Conservation (phyloP, 2,329 filamentous ascomycete species). For the Reticulascus tulasneorum region DNA sequence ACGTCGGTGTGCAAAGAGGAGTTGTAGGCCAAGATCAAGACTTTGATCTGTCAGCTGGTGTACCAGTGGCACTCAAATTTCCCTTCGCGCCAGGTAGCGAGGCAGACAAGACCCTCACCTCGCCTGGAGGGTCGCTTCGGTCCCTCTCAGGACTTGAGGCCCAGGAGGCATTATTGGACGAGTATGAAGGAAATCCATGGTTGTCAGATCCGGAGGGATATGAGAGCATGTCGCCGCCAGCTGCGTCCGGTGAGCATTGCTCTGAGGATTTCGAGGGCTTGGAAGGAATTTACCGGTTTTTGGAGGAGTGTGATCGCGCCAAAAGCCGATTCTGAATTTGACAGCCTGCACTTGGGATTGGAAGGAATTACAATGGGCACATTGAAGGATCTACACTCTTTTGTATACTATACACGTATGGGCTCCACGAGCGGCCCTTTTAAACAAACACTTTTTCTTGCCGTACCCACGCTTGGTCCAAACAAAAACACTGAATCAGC, state of each 20-base stretch:
- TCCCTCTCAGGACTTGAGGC: constrained; percentile 37
- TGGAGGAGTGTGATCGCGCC: constrained; percentile 53
- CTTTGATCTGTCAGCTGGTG: constrained; percentile 65
- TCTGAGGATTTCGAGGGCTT: constrained; percentile 51
- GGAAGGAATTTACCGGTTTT: constrained; percentile 54
- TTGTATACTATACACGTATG: constrained; percentile 10
- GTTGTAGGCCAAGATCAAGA: constrained; percentile 71
- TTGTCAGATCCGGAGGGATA: constrained; percentile 44
- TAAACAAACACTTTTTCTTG: constrained; percentile 13
- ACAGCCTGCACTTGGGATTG: neutral
- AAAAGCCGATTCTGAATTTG: constrained; percentile 25
- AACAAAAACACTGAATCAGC: too few species aligned
- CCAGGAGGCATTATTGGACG: constrained; percentile 36
- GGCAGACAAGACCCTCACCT: constrained; percentile 30
- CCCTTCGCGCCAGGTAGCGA: constrained; percentile 68
- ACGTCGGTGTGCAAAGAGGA: constrained; percentile 79
- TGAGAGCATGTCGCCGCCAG: constrained; percentile 43
- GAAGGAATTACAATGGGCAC: neutral
- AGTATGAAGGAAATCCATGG: constrained; percentile 45
- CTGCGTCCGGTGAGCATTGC: constrained; percentile 34
- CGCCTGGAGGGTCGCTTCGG: constrained; percentile 44
- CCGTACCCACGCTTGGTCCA: neutral
- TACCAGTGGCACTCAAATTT: constrained; percentile 73
- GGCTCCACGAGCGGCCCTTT: constrained; percentile 2
- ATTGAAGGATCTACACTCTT: constrained; percentile 18